Base-by-base conservation (phyloP, 2,329 filamentous ascomycete species). In the Aspergillus caelatus region DNA sequence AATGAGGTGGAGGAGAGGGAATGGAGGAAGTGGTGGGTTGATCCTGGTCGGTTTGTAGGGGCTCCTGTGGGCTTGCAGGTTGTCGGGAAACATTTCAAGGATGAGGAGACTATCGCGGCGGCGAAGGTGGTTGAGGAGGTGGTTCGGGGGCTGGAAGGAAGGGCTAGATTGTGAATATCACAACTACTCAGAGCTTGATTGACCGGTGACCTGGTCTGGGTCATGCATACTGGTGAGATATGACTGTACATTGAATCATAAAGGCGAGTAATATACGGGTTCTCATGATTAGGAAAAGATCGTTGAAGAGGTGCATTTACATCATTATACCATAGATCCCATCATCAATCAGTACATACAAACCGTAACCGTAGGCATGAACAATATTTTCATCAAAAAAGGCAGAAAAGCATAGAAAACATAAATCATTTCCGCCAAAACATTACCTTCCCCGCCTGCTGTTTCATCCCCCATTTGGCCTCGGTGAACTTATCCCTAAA, bases 11-110 rank as follows among this genome's bases (percentile, higher is more conserved):
- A 77, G 58, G 72, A 70, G 58, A 63, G 71, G 4, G 75, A 77
- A 58, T 77, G 75, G 75, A 63, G 56, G 43, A 75, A 75, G 62
- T 78, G 77, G 55, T 58, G 66, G 7, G 62, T 65, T 1, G 52
- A 55, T 7, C 73, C 75, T 1, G 70, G 72, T 60, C 64, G 68
- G n/a, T 79, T 75, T 60, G 74, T 79, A 39, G 75, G 75, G 0
- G 74, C 83, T 8, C 84, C 85, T 0, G 78, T 87, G 11, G 81
- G 80, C 0, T 65, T 88, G 21, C 85, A 87, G 69, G 74, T 87
- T 39, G 74, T 85, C 3, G 82, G 82, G 1, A 75, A 79, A 4
- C 80, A 78, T 55, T 79, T 83, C n/a, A 81, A 85, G 58, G 85
- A 87, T 62, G 85, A 88, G 68, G 85, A 83, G 70, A 75, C 73